These are phyloP conservation scores for Tetrapisispora pingtungensis DNA, from an alignment of 805 yeast species.

Conservation along the genomic window DNA sequence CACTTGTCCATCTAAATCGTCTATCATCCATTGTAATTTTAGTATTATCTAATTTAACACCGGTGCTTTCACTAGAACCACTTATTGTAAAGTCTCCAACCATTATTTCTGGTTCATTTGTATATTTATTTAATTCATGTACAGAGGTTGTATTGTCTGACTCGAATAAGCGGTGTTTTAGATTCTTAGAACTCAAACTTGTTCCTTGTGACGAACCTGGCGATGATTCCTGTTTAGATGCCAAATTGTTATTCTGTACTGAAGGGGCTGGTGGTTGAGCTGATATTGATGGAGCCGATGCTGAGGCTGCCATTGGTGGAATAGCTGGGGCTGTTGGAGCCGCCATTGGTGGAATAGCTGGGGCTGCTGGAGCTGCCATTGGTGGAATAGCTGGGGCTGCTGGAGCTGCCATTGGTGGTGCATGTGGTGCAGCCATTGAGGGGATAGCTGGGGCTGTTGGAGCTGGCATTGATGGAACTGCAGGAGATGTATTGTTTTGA, in stretches of 20 bases:
- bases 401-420: slow-evolving; percentile 11
- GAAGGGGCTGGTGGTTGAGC: slow-evolving; percentile 18
- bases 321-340: slow-evolving; percentile 19
- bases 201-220: neutral
- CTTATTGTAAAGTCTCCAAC: slow-evolving; percentile 18
- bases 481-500: slow-evolving; percentile 23
- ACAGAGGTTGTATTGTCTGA: slow-evolving; percentile 24
- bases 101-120: slow-evolving; percentile 17
- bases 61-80: slow-evolving; percentile 17
- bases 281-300: slow-evolving; percentile 14
- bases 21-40: slow-evolving; percentile 51
- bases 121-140: slow-evolving; percentile 17
- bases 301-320: slow-evolving; percentile 8
- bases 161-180: slow-evolving; percentile 25
- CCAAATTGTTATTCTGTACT: slow-evolving; percentile 9
- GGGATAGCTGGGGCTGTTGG: slow-evolving; percentile 16
- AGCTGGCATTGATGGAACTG: slow-evolving; percentile 8
- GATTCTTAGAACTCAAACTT: slow-evolving; percentile 1
- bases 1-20: slow-evolving; percentile 60
- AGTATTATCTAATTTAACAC: slow-evolving; percentile 17
- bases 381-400: slow-evolving; percentile 19
- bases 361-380: slow-evolving; percentile 6
- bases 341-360: slow-evolving; percentile 2
- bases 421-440: slow-evolving; percentile 3
- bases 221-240: too few relatives aligned